A percentile compares a stretch with the other conserved stretches of the same genome.
Evolutionary conservation across 306 rosid species (phyloP).

Genomic region (Vachellia collinsii): DNA sequence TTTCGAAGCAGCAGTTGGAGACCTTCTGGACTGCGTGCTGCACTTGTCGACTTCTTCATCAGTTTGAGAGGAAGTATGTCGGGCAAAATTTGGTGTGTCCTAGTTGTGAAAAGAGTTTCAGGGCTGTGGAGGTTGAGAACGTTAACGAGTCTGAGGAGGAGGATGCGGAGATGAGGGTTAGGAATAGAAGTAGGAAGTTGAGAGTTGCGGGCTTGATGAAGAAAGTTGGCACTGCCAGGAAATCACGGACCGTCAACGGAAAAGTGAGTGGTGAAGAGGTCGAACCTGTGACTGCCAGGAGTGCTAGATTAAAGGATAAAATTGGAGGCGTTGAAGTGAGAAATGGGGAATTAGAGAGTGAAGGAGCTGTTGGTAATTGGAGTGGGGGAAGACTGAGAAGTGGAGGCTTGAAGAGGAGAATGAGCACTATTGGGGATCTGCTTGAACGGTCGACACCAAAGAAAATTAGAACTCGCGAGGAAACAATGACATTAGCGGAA

Average conservation of each 20-base stretch:
- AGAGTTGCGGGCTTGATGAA: conserved; percentile 3
- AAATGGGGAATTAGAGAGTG: conserved; percentile 23
- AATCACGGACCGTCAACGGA: conserved; percentile 26
- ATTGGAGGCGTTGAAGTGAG: conserved; percentile 33
- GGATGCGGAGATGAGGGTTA: conserved; percentile 19
- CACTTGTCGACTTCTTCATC: conserved; percentile 74
- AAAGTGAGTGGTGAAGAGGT: conserved; percentile 35
- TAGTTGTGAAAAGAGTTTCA: conserved; percentile 70
- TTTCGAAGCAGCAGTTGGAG: conserved; percentile 19
- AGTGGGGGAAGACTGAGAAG: conserved; percentile 49
- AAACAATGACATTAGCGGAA: conserved; percentile 85
- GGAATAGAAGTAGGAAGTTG: conserved; percentile 47
- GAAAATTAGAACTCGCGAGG: conserved; percentile 54
- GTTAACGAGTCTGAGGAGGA: conserved; percentile 41
- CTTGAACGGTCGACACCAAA: conserved; percentile 64
- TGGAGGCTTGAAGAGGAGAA: conserved; percentile 62
- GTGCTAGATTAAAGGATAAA: conserved; percentile 33
- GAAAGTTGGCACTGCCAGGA: conserved; percentile 1
- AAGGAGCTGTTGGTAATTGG: conserved; percentile 26
- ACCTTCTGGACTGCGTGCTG: conserved; percentile 88
- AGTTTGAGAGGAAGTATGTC: conserved; percentile 77
- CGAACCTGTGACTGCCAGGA: conserved; percentile 6
- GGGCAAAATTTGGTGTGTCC: conserved; percentile 74
- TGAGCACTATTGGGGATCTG: conserved; percentile 67
- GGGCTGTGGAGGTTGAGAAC: conserved; percentile 61